Evolutionary conservation across 2,329 filamentous ascomycete genomes (phyloP), one percentile per base, ranked within the genome.

Genomic region (Fusarium solani-melongenae): DNA sequence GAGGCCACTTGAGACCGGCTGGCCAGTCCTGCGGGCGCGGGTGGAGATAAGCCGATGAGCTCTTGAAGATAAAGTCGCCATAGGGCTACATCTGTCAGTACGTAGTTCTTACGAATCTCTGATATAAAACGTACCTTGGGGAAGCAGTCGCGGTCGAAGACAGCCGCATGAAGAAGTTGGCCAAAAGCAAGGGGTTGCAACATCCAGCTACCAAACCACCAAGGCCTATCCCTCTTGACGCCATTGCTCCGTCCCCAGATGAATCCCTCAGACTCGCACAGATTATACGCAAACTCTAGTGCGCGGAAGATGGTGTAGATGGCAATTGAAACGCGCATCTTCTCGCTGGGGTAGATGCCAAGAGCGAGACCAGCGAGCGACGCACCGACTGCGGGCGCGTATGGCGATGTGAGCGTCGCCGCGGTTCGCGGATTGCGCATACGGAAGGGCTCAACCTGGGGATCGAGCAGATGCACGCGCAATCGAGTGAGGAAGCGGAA

Each of bases 381-480:
- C 7, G 96, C 95, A 12, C 96, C 96, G n/a, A 98, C 88, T 2
- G 95, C 95, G 1, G 96, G 96, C 1, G 96, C 93, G 80, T 95
- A 93, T 11, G 89, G 88, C 2, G 94, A 97, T 0, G 95, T 98
- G 66, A 99, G 86, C 0, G 93, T 90, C 22, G 86, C 87, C 0
- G 93, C 89, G 14, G 95, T 90, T 20, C 90, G 89, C 1, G 95
- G 95, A 78, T 98, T 98, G 62, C 96, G 92, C 66, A 88, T 86
- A 15, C 95, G 90, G 83, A 98, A 98, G 0, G 94, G 92, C 63
- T 89, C 88, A 1, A 95, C 94, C 65, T 94, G 90, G n/a, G 94
- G 89, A 38, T 93, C 92, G 46, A 97, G 90, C 5, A 99, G 87
- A 72, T 94, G 94, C 2, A 89, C 87, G 56, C 96, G 92, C 49